Evolutionary conservation across 176 grass and related monocot genomes (phyloP).

Genomic region (Alopecurus myosuroides): DNA sequence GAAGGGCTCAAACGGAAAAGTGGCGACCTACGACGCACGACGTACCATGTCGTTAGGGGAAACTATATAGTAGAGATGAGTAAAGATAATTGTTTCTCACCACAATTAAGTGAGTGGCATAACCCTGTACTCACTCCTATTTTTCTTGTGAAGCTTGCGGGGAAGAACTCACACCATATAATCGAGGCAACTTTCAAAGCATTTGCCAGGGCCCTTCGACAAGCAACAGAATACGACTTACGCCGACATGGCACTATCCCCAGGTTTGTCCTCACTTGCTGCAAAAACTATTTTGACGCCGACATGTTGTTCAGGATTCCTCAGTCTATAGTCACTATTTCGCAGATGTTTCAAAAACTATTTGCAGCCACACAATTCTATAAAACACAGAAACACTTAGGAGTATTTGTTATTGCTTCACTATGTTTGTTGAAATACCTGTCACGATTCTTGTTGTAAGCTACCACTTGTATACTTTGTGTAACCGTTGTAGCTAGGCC

Average conservation of each 20-base stretch:
- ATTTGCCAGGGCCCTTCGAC: slow-evolving; percentile 93
- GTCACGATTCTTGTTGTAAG: too few relatives aligned
- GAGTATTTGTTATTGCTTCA: not conserved
- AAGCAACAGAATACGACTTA: slow-evolving; percentile 84
- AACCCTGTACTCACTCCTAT: not conserved
- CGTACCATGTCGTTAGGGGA: too few relatives aligned
- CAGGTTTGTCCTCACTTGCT: slow-evolving; percentile 45
- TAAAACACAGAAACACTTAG: not conserved
- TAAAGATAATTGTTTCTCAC: not conserved
- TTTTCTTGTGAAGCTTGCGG: slow-evolving; percentile 62
- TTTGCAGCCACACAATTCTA: not conserved
- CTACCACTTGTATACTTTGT: too few relatives aligned
- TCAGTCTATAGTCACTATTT: not conserved
- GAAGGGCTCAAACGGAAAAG: too few relatives aligned
- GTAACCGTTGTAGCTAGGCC: too few relatives aligned
- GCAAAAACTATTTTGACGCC: too few relatives aligned
- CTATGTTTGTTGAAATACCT: too few relatives aligned
- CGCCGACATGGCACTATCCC: slow-evolving; percentile 69
- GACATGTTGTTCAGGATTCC: not conserved
- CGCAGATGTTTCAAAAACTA: not conserved
- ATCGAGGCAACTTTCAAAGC: slow-evolving; percentile 93
- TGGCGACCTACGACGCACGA: too few relatives aligned
- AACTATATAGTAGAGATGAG: too few relatives aligned
- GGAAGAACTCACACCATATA: slow-evolving; percentile 86
- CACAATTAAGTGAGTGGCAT: not conserved